Percentiles rank a stretch among this genome's conserved stretches.
phyloP scores from a whole-genome alignment of 2,329 filamentous ascomycete species.

The Niveomyces coronatus region DNA sequence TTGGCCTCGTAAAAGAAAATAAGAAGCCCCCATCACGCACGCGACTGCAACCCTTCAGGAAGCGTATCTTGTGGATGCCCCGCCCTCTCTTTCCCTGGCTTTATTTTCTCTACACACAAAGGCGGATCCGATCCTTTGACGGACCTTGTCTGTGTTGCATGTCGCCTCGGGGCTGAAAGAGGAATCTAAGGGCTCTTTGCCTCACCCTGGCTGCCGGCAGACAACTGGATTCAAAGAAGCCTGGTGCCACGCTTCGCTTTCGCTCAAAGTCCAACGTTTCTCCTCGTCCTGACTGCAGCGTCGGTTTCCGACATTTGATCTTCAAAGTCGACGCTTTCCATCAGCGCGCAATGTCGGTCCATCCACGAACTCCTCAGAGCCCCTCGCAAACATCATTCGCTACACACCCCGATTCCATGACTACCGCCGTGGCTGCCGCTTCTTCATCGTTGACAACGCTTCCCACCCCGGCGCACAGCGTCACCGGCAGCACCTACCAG shows the following conservation, averaged over 20 bases:
- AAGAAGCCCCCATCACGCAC: too few relatives aligned
- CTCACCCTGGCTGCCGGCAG: conserved; percentile 10
- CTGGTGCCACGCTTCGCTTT: conserved; percentile 7
- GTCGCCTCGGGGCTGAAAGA: conserved; percentile 10
- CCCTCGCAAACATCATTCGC: conserved; percentile 51
- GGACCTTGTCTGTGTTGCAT: conserved; percentile 8
- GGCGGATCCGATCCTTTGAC: conserved; percentile 3
- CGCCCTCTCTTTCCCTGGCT: neutral
- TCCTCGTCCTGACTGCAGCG: neutral
- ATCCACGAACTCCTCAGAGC: conserved; percentile 58
- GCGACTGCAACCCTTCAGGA: neutral
- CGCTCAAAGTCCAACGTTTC: neutral
- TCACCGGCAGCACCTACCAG: conserved; percentile 43
- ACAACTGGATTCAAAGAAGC: too few relatives aligned
- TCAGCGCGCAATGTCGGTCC: conserved; percentile 47
- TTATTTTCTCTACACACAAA: neutral
- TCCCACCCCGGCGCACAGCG: conserved; percentile 53
- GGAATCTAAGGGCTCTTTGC: conserved; percentile 8
- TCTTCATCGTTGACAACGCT: conserved; percentile 30
- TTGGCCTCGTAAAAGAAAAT: too few relatives aligned
- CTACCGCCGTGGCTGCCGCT: conserved; percentile 32
- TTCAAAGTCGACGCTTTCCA: too few relatives aligned
- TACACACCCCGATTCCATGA: conserved; percentile 39
- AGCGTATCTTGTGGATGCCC: neutral
- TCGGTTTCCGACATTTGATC: conserved; percentile 14